Evolutionary conservation across 345 rosid genomes (phyloP).

Genomic region (Sisymbrium altissimum): DNA sequence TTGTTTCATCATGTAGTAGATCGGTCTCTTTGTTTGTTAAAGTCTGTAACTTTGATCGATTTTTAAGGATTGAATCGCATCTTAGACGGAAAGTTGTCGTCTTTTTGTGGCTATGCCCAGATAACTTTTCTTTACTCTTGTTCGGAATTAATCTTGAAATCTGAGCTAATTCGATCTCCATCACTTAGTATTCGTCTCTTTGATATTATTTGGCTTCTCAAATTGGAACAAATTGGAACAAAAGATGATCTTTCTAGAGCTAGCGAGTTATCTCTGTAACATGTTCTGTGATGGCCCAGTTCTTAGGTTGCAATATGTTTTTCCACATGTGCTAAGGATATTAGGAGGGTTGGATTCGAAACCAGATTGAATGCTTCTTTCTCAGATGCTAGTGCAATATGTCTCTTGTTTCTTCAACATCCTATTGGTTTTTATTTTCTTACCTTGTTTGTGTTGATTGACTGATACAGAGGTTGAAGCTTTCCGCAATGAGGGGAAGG

Average conservation of each 20-base stretch:
- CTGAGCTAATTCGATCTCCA: not conserved
- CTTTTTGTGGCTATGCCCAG: not conserved
- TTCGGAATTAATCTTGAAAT: not conserved
- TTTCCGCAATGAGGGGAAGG: slow-evolving; percentile 68
- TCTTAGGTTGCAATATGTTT: not conserved
- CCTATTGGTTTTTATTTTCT: not conserved
- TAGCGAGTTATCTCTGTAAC: too few relatives aligned
- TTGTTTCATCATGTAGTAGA: too few relatives aligned
- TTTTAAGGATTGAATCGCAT: not conserved
- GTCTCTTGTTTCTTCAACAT: not conserved
- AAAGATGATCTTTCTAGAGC: not conserved
- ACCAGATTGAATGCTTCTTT: not conserved
- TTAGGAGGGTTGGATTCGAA: not conserved
- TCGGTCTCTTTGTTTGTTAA: not conserved
- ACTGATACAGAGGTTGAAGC: slow-evolving; percentile 1
- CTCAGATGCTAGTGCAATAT: not conserved
- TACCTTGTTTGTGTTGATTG: not conserved
- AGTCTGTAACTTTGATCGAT: not conserved
- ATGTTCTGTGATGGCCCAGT: too few relatives aligned
- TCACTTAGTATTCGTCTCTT: not conserved
- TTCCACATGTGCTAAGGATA: not conserved
- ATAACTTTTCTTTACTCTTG: not conserved
- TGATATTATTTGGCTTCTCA: not conserved
- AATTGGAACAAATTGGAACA: not conserved
- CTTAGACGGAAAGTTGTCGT: not conserved